Conservation (phyloP, 768 basidiomycete species). For the Tulasnella sp. region DNA sequence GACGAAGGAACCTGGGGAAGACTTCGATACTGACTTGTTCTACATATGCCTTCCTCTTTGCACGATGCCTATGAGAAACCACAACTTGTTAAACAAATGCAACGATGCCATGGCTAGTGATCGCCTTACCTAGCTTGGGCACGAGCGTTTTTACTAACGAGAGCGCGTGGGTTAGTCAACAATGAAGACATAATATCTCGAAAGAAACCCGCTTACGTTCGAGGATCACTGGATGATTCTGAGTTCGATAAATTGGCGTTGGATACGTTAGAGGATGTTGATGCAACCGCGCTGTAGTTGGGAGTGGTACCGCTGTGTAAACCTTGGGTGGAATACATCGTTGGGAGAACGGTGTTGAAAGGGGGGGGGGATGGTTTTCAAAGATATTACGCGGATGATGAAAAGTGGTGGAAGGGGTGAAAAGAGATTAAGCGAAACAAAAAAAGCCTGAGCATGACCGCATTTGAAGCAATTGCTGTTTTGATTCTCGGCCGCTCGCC, state of each 20-base stretch:
- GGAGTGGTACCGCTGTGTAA: not conserved
- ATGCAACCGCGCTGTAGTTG: not conserved
- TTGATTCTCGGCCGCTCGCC: no score
- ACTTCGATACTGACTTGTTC: slow-evolving; percentile 9
- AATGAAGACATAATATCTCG: not conserved
- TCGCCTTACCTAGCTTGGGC: slow-evolving; percentile 9
- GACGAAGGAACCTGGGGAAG: not conserved
- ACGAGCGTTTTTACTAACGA: slow-evolving; percentile 9
- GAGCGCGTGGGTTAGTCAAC: not conserved
- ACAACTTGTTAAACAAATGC: not conserved
- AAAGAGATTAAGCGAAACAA: no score
- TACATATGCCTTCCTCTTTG: slow-evolving; percentile 14
- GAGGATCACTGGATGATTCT: not conserved
- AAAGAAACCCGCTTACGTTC: not conserved
- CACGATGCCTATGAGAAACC: not conserved
- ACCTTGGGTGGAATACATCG: not conserved
- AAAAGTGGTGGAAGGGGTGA: no score
- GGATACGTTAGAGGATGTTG: not conserved
- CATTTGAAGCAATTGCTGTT: no score
- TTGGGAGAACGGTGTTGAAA: not conserved
- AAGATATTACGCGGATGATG: no score
- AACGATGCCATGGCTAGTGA: not conserved
- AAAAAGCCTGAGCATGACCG: no score
- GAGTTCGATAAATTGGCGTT: not conserved
- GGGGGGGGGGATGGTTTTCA: no score